Base-by-base conservation (phyloP, 352 stramenopile species). In the Globisporangium abappressorium region DNA sequence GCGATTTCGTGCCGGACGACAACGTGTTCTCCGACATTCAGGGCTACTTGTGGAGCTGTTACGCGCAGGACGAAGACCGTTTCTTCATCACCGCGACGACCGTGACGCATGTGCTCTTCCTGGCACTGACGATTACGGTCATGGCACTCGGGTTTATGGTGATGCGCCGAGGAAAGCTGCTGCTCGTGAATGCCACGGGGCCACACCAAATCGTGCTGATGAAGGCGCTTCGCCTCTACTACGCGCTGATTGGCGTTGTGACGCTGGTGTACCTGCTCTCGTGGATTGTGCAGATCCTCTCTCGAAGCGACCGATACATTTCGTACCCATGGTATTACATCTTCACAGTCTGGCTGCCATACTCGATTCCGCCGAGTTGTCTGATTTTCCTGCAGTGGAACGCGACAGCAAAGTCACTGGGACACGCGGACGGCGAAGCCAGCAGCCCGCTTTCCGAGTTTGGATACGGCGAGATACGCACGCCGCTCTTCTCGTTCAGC, bases 301-400 rank as follows among this genome's bases (percentile, higher is more conserved):
- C 83, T 22, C 81, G 85, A 1, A 79, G 71, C 15, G 76, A 80
- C 11, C 69, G 68, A 4, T 81, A 80, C 2, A 88, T 96, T 18
- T 81, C 85, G 33, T 94, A 95, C 70, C 87, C 87, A n/a, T 93
- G 85, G 87, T 96, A 84, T 69, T 96, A 96, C 77, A 87, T 96
- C 70, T 94, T 93, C 65, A 93, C 85, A 2, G 87, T 96, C 3
- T 96, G 88, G 88, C 72, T 96, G 3, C 88, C 88, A 12, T 89
- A 81, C 49, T 93, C 85, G 26, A 96, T 96, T 65, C 88, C 88
- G 43, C 87, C 88, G 46, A 93, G 85, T 64, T 94, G 85, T 63
- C 69, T 96, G 26, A 94, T 96, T 61, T 96, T 94, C 68, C 69
- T 96, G 22, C 88, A 96, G 71, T 95, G 88, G 88, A 95, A 95